phyloP scores from a whole-genome alignment of 2,329 filamentous ascomycete genomes.

The Colletotrichum kahawae region DNA sequence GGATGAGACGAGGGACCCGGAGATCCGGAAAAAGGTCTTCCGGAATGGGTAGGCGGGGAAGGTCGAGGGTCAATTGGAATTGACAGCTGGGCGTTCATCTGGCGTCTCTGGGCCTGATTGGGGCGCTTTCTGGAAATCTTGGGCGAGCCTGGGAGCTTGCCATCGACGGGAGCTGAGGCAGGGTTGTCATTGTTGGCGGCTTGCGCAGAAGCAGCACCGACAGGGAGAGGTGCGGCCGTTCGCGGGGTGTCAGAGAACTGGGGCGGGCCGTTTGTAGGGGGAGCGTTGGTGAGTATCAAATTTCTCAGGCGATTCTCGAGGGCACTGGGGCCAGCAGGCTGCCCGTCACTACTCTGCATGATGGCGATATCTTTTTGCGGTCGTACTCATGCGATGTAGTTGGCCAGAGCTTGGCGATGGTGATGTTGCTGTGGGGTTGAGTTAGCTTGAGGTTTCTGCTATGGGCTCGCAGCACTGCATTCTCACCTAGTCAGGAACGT shows the following conservation, averaged over 20 bases:
- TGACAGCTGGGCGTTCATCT: slow-evolving; percentile 64
- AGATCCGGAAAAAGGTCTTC: slow-evolving; percentile 34
- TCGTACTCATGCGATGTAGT: background rate
- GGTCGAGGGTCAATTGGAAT: slow-evolving; percentile 57
- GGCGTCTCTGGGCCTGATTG: slow-evolving; percentile 68
- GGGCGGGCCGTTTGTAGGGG: slow-evolving; percentile 24
- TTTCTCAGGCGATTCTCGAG: slow-evolving; percentile 64
- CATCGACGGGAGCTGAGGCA: slow-evolving; percentile 30
- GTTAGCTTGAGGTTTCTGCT: slow-evolving; percentile 4
- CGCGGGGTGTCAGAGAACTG: slow-evolving; percentile 19
- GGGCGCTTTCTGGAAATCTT: slow-evolving; percentile 53
- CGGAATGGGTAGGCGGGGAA: slow-evolving; percentile 33
- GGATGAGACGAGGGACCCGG: slow-evolving; percentile 29
- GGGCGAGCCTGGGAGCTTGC: slow-evolving; percentile 37
- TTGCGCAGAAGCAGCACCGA: background rate
- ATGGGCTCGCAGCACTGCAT: background rate
- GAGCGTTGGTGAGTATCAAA: slow-evolving; percentile 62
- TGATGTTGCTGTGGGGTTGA: background rate
- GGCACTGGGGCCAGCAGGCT: slow-evolving; percentile 38
- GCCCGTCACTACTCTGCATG: slow-evolving; percentile 10
- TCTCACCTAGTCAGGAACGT: slow-evolving; percentile 1
- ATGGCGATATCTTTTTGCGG: background rate
- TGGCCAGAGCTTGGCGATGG: background rate
- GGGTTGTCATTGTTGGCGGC: background rate
- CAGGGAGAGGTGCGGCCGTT: slow-evolving; percentile 5